Evolutionary conservation across 169 alveolate genomes (phyloP), one percentile per base, ranked within the genome.

Genomic region (Cryptosporidium muris): DNA sequence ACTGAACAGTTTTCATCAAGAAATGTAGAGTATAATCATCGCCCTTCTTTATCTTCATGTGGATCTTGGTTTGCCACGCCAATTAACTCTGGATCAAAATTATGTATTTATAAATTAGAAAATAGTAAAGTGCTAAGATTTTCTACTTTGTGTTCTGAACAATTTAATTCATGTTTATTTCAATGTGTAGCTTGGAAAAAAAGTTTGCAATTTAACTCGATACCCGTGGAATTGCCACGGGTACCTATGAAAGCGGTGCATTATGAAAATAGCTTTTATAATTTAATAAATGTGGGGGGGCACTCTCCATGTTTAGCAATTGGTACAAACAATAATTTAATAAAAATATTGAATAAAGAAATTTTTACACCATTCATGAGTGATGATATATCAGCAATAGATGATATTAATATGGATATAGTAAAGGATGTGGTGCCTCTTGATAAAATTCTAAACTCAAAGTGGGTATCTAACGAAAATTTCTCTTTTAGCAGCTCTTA

Each of bases 141-240:
- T 25, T 25, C 25, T 25, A 25, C 25, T 25, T 25, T 25, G 25
- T 25, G 25, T 25, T 25, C 25, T 25, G 25, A 25, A 25, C 25
- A 25, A 25, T 25, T 25, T 25, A 25, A 25, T 25, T 25, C 25
- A 25, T 25, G 25, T 25, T 25, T 25, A 25, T 74, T 74, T 60
- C 85, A 74, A 74, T 74, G 85, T 25, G 43, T 74, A 47, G 85
- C 47, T 58, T 74, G 85, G 85, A 51, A 74, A 38, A 74, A 64
- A 48, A 34, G 34, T 12, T 54, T 25, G n/a, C 16, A 25, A 25
- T 25, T 25, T 25, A 25, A 25, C 25, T 25, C 25, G 56, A 51
- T 12, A n/a, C n/a, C 14, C 12, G 56, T 11, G 56, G 56, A n/a
- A n/a, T 51, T 1, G 56, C 12, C 14, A 51, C n/a, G 56, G 12